phyloP scores from a whole-genome alignment of 352 stramenopile genomes.

The Thalassiosira ordinaria region DNA sequence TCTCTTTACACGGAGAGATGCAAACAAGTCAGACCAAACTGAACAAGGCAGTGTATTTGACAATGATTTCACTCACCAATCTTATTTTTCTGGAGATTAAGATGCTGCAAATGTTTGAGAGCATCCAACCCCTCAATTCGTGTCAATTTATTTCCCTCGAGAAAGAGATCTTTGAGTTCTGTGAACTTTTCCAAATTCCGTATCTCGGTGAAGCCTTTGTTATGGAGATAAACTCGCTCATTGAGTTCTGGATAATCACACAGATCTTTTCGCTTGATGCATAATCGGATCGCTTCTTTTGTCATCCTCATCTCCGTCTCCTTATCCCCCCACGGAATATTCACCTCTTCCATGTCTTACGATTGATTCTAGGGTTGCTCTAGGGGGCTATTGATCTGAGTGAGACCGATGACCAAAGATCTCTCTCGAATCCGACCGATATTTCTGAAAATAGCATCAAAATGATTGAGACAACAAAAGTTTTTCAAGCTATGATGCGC shows the following conservation, averaged over 20 bases:
- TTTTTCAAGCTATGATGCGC: no score
- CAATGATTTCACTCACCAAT: conserved; percentile 87
- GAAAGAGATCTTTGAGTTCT: conserved; percentile 89
- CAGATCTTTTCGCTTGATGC: conserved; percentile 88
- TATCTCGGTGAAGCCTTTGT: conserved; percentile 93
- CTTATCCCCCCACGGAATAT: no score
- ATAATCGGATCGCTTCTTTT: conserved; percentile 34
- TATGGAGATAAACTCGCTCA: conserved; percentile 96
- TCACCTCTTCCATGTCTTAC: no score
- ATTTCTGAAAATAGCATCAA: no score
- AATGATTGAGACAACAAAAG: no score
- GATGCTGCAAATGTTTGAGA: conserved; percentile 89
- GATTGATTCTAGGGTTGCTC: no score
- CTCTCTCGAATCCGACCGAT: no score
- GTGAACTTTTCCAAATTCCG: conserved; percentile 95
- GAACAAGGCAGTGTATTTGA: background rate
- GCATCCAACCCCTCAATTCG: conserved; percentile 91
- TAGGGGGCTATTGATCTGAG: no score
- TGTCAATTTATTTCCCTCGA: conserved; percentile 89
- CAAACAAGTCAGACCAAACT: background rate
- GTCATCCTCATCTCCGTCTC: conserved; percentile 33
- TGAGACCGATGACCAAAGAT: no score
- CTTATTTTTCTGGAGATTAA: conserved; percentile 95
- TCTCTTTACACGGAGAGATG: no score
- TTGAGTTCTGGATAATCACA: conserved; percentile 89